Evolutionary conservation across 2,329 filamentous ascomycete species (phyloP), one percentile per base, ranked within the genome.

Genomic region (Canariomyces notabilis): DNA sequence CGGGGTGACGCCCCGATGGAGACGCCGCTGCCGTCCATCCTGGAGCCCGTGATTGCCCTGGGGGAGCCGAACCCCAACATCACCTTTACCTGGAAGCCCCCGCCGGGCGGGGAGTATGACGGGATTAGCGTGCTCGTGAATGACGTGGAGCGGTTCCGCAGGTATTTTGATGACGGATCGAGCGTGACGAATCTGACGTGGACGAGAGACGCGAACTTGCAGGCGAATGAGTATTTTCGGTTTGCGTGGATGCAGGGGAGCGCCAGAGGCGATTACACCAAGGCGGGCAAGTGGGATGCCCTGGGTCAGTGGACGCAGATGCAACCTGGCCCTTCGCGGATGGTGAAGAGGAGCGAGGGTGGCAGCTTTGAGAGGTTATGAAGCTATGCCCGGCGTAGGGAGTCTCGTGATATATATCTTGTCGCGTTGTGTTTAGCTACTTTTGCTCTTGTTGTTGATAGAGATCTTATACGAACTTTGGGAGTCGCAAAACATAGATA

Each of bases 71-170:
- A 43, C 20, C 22, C 37, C 65, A 84, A 75, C 9, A 87, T 90
- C 52, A 76, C 77, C 1, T 87, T 81, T 50, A 63, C 63, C 2
- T 82, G 76, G 79, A 65, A 67, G 2, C 50, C 63, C 29, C 71
- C 71, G 18, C 67, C 69, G 2, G 66, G 68, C 54, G 66, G 71
- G 7, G 68, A 74, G 18, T 88, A 82, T 55, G 85, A 91, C 57
- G 88, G 87, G 11, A 76, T 94, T 49, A 88, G 83, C 60, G 76
- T 93, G 14, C 70, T 94, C 0, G 85, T 94, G 53, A 93, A 94
- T 59, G 88, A 94, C 56, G 88, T 94, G 1, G 88, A 94, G 65
- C 72, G 87, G 16, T 89, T 84, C 63, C 71, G 84, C n/a, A 77
- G 77, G 5, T 91, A 84, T 63, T 84, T 85, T 51, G 76, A 75